phyloP scores from a whole-genome alignment of 163 green algal species.

The Scenedesmus sp. region DNA sequence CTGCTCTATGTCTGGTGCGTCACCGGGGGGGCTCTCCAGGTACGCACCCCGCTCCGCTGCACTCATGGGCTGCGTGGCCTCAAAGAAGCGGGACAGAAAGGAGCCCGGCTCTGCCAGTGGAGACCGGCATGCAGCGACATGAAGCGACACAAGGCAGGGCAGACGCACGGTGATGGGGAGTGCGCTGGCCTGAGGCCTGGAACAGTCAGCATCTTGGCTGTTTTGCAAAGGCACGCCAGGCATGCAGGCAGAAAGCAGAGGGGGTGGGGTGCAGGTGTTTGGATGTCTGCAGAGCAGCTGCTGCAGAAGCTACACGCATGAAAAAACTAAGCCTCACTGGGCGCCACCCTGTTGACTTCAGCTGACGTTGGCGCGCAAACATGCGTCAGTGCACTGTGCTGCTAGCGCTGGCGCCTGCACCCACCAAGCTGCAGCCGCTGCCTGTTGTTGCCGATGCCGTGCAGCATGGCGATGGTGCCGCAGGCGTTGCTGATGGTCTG shows the following conservation, averaged over 20 bases:
- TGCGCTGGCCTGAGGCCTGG: too few relatives aligned
- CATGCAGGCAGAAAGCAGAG: neutral
- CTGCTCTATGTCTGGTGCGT: conserved; percentile 82
- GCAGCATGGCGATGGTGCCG: conserved; percentile 95
- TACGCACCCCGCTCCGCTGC: conserved; percentile 75
- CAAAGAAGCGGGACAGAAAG: conserved; percentile 85
- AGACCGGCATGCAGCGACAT: neutral
- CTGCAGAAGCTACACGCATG: neutral
- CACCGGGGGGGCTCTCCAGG: conserved; percentile 86
- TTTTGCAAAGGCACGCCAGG: neutral
- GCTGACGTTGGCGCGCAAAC: too few relatives aligned
- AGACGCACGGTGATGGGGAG: neutral
- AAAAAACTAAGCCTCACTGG: too few relatives aligned
- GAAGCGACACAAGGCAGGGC: too few relatives aligned
- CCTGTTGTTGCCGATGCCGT: conserved; percentile 87
- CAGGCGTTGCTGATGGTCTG: conserved; percentile 98
- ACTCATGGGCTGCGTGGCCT: conserved; percentile 71
- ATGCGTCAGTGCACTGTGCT: too few relatives aligned
- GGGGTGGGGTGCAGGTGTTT: neutral
- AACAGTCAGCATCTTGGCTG: too few relatives aligned
- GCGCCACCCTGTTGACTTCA: too few relatives aligned
- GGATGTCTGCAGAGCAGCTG: neutral
- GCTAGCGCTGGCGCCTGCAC: neutral
- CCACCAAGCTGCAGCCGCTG: conserved; percentile 66
- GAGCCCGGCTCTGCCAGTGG: conserved; percentile 63